Conservation (phyloP, 2,329 filamentous ascomycete genomes). For the Neurospora crassa region DNA sequence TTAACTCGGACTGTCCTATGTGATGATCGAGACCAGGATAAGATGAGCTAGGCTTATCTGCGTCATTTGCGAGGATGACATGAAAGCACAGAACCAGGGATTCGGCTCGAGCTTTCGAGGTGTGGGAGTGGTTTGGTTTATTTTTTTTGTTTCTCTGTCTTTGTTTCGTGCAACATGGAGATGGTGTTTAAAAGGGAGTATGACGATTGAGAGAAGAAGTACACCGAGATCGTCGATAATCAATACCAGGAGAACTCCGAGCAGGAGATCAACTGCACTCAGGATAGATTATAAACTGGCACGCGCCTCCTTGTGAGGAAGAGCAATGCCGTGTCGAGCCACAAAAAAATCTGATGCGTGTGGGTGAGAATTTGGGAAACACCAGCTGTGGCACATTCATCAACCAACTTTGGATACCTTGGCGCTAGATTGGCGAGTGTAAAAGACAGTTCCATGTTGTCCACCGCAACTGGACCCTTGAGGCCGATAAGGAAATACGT, state of each 20-base stretch:
- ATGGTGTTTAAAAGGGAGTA: neutral
- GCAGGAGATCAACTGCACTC: neutral
- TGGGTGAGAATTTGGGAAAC: neutral
- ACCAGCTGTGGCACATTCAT: neutral
- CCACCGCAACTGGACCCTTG: neutral
- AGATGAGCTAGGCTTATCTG: conserved; percentile 50
- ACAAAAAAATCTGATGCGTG: neutral
- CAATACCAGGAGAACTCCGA: neutral
- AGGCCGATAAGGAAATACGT: neutral
- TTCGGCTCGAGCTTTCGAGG: conserved; percentile 3
- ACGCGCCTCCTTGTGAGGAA: neutral
- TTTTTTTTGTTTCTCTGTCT: neutral
- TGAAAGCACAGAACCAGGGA: conserved; percentile 7
- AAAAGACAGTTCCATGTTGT: neutral
- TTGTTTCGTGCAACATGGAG: neutral
- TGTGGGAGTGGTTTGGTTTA: neutral
- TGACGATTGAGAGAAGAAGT: neutral
- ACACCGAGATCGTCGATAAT: neutral
- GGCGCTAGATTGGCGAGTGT: neutral
- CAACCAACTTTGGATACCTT: neutral
- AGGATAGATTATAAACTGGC: neutral
- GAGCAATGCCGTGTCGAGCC: neutral
- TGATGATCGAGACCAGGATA: conserved; percentile 42
- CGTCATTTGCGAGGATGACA: conserved; percentile 36
- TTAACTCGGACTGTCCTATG: conserved; percentile 25